These are phyloP conservation scores for Lathyrus tuberosus DNA, from an alignment of 306 rosid species.

Conservation along the genomic window DNA sequence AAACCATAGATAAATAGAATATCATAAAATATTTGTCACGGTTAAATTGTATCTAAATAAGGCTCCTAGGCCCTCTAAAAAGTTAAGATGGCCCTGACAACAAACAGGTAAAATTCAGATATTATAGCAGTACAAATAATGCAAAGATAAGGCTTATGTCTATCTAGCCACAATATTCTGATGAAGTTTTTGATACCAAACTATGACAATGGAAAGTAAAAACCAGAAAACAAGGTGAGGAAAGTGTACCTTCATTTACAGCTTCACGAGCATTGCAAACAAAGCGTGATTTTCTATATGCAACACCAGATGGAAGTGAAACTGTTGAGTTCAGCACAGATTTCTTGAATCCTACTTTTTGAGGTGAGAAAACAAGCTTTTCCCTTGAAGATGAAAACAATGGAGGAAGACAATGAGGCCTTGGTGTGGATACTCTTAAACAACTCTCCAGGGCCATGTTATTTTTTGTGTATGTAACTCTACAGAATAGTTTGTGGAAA, in stretches of 20 bases:
- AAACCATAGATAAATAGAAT: no score
- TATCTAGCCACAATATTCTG: no score
- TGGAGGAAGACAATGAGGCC: constrained; percentile 56
- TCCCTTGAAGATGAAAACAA: constrained; percentile 58
- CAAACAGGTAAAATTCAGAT: neutral
- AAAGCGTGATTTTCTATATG: constrained; percentile 50
- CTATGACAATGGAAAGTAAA: no score
- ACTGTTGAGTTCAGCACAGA: constrained; percentile 23
- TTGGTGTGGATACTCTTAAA: constrained; percentile 55
- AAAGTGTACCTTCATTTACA: constrained; percentile 51
- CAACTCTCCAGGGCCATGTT: constrained; percentile 71
- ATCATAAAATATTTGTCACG: no score
- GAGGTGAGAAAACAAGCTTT: constrained; percentile 41
- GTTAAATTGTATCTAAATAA: no score
- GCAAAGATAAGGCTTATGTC: no score
- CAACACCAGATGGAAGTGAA: constrained; percentile 38
- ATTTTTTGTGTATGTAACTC: neutral
- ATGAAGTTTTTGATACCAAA: no score
- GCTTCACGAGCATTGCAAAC: constrained; percentile 83
- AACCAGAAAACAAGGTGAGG: neutral
- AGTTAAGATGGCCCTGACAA: no score
- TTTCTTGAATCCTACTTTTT: constrained; percentile 42
- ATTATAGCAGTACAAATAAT: no score
- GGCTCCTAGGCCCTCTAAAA: no score
- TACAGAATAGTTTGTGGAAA: neutral